These are phyloP conservation scores for Exophiala viscosa DNA, from an alignment of 2,329 filamentous ascomycete species.

Conservation along the genomic window DNA sequence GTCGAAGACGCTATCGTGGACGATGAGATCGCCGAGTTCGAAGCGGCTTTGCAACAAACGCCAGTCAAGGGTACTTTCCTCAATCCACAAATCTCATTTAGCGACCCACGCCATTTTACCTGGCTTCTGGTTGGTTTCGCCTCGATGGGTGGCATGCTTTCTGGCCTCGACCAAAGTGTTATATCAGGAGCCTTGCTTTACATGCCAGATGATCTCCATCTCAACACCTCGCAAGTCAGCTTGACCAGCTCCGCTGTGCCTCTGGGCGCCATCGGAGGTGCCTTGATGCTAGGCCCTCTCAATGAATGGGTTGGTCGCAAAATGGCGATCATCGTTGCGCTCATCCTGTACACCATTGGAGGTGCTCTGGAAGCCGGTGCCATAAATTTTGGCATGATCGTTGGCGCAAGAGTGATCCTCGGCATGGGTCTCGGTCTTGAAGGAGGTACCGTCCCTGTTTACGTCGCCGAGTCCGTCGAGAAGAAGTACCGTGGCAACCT, in stretches of 20 bases:
- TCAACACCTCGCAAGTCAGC: conserved; percentile 57
- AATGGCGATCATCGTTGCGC: conserved; percentile 66
- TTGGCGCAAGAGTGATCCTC: conserved; percentile 64
- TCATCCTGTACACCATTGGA: conserved; percentile 66
- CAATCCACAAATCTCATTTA: conserved; percentile 50
- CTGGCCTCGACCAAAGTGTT: conserved; percentile 68
- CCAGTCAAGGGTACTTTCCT: conserved; percentile 24
- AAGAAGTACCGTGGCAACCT: conserved; percentile 65
- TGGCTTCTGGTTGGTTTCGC: conserved; percentile 66
- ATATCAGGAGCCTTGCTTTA: conserved; percentile 69
- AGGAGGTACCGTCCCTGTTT: conserved; percentile 70
- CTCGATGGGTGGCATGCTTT: conserved; percentile 70
- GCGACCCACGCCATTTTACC: conserved; percentile 63
- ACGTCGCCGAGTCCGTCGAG: conserved; percentile 70
- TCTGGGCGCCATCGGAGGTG: conserved; percentile 67
- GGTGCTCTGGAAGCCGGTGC: conserved; percentile 65
- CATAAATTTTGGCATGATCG: conserved; percentile 68
- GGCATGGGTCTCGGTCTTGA: conserved; percentile 69
- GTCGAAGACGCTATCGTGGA: conserved; percentile 29
- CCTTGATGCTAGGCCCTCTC: conserved; percentile 61
- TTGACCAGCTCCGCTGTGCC: conserved; percentile 69
- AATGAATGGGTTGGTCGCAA: conserved; percentile 67
- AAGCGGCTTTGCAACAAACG: conserved; percentile 29
- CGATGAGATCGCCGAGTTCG: conserved; percentile 34
- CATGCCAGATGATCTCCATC: conserved; percentile 56